Conservation (phyloP, 192 early-diverging fungal genomes). For the Backusella circina region DNA sequence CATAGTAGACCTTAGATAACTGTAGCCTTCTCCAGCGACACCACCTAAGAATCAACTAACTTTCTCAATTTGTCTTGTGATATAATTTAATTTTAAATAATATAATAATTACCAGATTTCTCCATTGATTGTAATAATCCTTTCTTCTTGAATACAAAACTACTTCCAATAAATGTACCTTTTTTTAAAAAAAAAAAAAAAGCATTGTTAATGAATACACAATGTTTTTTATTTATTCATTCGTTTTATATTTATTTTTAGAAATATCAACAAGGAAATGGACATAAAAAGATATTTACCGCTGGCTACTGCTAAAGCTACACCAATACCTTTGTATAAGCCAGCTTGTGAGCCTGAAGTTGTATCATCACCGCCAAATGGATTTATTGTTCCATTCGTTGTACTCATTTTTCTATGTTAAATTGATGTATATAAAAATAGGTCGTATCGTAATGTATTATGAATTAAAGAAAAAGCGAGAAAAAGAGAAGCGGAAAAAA, state of each 20-base stretch:
- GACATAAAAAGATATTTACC: conserved; percentile 24
- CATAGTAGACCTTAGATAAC: conserved; percentile 46
- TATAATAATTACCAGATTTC: conserved; percentile 36
- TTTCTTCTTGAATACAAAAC: conserved; percentile 95
- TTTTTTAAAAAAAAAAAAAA: conserved; percentile 30
- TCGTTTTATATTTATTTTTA: background rate
- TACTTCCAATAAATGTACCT: conserved; percentile 86
- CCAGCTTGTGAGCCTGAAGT: conserved; percentile 15
- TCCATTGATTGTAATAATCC: conserved; percentile 79
- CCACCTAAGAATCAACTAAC: conserved; percentile 24
- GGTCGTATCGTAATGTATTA: background rate
- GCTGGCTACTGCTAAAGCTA: conserved; percentile 72
- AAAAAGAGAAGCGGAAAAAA: background rate
- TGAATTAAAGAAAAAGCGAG: background rate
- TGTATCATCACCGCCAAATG: background rate
- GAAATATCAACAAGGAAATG: background rate
- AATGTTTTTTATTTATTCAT: background rate
- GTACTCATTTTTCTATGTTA: conserved; percentile 4
- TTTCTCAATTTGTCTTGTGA: conserved; percentile 7
- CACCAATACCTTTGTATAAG: conserved; percentile 68
- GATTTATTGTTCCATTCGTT: conserved; percentile 11
- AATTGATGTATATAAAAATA: background rate
- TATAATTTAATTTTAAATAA: background rate
- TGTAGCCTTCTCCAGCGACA: conserved; percentile 52
- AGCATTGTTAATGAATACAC: background rate